Percentiles rank a stretch among this genome's conserved stretches.
These are phyloP conservation scores for Rutstroemia sp. DNA, from an alignment of 2,329 filamentous ascomycete species.

Conservation along the genomic window DNA sequence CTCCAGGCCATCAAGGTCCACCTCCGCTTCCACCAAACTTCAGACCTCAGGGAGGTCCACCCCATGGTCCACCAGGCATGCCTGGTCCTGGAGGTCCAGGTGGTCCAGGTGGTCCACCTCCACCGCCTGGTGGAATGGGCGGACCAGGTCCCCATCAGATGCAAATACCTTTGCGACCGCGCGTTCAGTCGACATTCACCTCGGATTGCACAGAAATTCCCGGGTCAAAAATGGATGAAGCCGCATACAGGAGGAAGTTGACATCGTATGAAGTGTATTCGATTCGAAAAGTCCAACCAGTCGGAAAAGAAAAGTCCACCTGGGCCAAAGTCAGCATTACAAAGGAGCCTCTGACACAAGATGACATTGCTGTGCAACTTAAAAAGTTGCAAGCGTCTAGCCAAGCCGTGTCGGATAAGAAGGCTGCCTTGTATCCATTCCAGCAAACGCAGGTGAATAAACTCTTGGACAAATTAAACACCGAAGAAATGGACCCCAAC, in stretches of 20 bases:
- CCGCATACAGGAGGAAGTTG: not conserved
- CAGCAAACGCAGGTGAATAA: conserved; percentile 25
- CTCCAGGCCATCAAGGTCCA: not conserved
- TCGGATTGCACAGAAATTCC: not conserved
- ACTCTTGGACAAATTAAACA: conserved; percentile 23
- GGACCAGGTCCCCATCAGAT: not conserved
- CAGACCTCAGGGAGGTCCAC: too few species aligned
- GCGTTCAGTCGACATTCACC: not conserved
- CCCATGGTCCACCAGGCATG: not conserved
- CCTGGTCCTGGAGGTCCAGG: not conserved
- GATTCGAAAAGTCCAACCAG: conserved; percentile 19
- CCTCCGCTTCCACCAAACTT: not conserved
- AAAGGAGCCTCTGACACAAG: conserved; percentile 22
- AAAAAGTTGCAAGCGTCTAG: conserved; percentile 21
- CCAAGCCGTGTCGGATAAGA: conserved; percentile 24
- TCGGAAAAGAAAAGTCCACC: conserved; percentile 19
- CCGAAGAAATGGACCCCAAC: conserved; percentile 16
- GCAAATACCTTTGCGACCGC: conserved; percentile 4
- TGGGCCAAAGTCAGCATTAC: conserved; percentile 24
- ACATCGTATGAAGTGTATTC: conserved; percentile 19
- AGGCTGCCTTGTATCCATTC: conserved; percentile 17
- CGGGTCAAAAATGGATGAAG: not conserved
- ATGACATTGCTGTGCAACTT: conserved; percentile 24
- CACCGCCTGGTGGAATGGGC: not conserved
- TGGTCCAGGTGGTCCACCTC: not conserved